Conservation (phyloP, 768 basidiomycete genomes). For the Baorangia bicolor region DNA sequence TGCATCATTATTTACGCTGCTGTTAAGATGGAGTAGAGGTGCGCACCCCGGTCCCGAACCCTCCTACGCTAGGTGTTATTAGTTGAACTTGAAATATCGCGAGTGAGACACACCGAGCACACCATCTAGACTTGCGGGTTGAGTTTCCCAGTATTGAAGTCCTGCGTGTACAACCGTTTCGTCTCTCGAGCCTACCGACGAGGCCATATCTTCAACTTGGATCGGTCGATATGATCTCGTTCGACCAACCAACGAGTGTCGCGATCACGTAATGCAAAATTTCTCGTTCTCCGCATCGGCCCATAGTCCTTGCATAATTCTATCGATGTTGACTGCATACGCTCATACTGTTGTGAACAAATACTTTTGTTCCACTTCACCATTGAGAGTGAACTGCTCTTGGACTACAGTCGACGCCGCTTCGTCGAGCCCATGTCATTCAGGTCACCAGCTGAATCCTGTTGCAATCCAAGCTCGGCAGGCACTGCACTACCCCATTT, state of each 20-base stretch:
- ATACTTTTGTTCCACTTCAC: too few species aligned
- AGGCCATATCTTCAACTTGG: conserved; percentile 1
- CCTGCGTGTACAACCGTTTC: conserved; percentile 69
- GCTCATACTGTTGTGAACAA: too few species aligned
- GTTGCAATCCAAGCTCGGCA: too few species aligned
- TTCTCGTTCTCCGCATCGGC: background rate
- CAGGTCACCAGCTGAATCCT: too few species aligned
- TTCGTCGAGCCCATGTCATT: too few species aligned
- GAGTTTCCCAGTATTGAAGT: conserved; percentile 81
- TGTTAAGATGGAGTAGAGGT: conserved; percentile 5
- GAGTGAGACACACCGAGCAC: conserved; percentile 64
- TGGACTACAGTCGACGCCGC: too few species aligned
- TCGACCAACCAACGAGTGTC: too few species aligned
- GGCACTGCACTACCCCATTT: too few species aligned
- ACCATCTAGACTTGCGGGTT: conserved; percentile 81
- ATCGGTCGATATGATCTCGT: background rate
- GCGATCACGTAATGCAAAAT: conserved; percentile 9
- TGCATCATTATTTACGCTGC: background rate
- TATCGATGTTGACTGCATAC: too few species aligned
- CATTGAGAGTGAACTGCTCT: too few species aligned
- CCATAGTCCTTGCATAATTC: too few species aligned
- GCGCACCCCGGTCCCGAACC: conserved; percentile 54
- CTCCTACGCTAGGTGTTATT: conserved; percentile 34
- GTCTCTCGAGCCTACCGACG: conserved; percentile 23
- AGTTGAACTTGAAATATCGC: conserved; percentile 8